Percentiles rank a stretch among this genome's conserved stretches.
Conservation (phyloP, 495 filamentous ascomycete species). For the Darksidea phi region DNA sequence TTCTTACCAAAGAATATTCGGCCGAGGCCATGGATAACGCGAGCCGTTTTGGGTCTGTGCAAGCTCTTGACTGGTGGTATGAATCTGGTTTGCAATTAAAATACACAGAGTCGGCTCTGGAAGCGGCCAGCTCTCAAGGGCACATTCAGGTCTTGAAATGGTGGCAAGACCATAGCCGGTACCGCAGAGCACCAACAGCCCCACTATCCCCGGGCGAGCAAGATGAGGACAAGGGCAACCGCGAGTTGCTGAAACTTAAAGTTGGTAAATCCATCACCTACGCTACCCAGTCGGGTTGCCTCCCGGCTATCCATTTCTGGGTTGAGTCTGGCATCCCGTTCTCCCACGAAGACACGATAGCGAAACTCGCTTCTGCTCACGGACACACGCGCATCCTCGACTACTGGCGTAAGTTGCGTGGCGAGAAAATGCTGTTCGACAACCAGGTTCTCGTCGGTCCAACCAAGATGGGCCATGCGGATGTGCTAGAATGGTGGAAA, state of each 20-base stretch:
- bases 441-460: conserved; percentile 83
- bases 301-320: conserved; percentile 77
- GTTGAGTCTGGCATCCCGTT: conserved; percentile 71
- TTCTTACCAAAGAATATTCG: conserved; percentile 74
- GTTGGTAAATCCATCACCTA: conserved; percentile 76
- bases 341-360: conserved; percentile 70
- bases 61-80: conserved; percentile 90
- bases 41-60: conserved; percentile 74
- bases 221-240: not conserved
- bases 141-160: conserved; percentile 82
- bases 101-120: conserved; percentile 81
- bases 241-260: conserved; percentile 58
- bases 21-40: conserved; percentile 84
- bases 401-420: conserved; percentile 74
- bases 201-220: conserved; percentile 13
- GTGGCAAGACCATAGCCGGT: conserved; percentile 61
- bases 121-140: conserved; percentile 78
- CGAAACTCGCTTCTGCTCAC: conserved; percentile 77
- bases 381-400: conserved; percentile 85
- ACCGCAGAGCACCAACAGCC: conserved; percentile 20
- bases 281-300: conserved; percentile 75
- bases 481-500: conserved; percentile 91
- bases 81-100: conserved; percentile 73
- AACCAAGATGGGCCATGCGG: conserved; percentile 79
- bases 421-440: conserved; percentile 82